Evolutionary conservation across 2,329 filamentous ascomycete genomes (phyloP).

Genomic region (Fusarium beomiforme): DNA sequence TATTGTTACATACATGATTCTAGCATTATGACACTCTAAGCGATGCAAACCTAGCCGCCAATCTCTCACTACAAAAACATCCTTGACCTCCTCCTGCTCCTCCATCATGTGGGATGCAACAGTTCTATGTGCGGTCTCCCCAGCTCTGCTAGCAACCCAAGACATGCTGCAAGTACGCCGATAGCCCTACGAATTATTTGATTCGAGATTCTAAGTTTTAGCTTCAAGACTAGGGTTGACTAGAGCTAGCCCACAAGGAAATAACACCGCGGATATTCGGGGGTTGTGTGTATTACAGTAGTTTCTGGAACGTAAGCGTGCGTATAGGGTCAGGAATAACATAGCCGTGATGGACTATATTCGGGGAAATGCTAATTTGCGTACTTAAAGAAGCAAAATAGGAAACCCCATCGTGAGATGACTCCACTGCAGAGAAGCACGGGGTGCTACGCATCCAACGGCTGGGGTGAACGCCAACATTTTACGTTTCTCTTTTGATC

Average conservation of each 20-base stretch:
- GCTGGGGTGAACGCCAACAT: background rate
- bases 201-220: background rate
- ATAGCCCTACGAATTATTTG: background rate
- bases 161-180: background rate
- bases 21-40: background rate
- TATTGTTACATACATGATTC: background rate
- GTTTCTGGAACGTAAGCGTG: background rate
- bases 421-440: slow-evolving; percentile 1
- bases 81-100: slow-evolving; percentile 3
- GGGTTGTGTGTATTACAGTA: background rate
- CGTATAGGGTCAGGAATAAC: background rate
- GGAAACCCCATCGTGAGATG: slow-evolving; percentile 2
- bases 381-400: slow-evolving; percentile 5
- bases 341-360: background rate
- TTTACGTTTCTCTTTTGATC: background rate
- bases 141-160: background rate
- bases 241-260: background rate
- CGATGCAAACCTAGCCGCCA: background rate
- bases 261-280: background rate
- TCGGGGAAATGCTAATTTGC: background rate
- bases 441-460: background rate
- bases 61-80: background rate
- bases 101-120: background rate
- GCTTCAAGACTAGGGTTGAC: background rate
- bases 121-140: background rate